Percentiles rank a stretch among this genome's conserved stretches.
Conservation (phyloP, 176 grass and related monocot genomes). For the Dactylis glomerata region DNA sequence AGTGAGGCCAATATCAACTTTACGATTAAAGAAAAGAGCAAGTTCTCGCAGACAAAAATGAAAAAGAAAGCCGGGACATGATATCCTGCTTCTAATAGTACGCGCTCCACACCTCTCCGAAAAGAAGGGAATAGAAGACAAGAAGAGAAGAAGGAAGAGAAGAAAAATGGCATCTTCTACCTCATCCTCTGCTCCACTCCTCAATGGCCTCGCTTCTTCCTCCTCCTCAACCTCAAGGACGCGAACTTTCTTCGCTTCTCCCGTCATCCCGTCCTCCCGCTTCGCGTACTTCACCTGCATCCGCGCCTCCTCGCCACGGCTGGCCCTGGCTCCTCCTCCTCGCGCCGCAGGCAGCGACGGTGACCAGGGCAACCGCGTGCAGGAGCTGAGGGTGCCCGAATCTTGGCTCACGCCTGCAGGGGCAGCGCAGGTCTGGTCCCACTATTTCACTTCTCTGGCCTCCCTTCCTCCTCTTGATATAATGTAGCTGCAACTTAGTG, state of each 20-base stretch:
- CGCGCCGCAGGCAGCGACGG: background rate
- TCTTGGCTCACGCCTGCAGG: conserved; percentile 54
- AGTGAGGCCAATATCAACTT: too few species aligned
- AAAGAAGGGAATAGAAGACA: background rate
- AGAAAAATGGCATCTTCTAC: conserved; percentile 33
- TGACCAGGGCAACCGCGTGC: conserved; percentile 38
- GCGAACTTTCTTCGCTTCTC: conserved; percentile 3
- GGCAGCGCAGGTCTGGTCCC: conserved; percentile 47
- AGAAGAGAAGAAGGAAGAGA: background rate
- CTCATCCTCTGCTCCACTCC: background rate
- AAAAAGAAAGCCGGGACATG: background rate
- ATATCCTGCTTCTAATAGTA: background rate
- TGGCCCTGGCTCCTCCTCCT: background rate
- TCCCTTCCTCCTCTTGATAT: background rate
- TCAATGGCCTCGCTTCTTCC: conserved; percentile 13
- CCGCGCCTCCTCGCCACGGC: background rate
- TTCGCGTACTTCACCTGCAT: background rate
- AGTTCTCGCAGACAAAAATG: too few species aligned
- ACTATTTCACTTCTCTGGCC: background rate
- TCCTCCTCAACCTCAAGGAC: background rate
- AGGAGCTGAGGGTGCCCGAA: conserved; percentile 69
- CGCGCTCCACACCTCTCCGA: background rate
- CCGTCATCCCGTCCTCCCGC: background rate
- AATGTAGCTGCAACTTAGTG: background rate
- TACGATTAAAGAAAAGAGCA: too few species aligned